These are phyloP conservation scores for Xylaria bambusicola DNA, from an alignment of 495 filamentous ascomycete species.

Conservation along the genomic window DNA sequence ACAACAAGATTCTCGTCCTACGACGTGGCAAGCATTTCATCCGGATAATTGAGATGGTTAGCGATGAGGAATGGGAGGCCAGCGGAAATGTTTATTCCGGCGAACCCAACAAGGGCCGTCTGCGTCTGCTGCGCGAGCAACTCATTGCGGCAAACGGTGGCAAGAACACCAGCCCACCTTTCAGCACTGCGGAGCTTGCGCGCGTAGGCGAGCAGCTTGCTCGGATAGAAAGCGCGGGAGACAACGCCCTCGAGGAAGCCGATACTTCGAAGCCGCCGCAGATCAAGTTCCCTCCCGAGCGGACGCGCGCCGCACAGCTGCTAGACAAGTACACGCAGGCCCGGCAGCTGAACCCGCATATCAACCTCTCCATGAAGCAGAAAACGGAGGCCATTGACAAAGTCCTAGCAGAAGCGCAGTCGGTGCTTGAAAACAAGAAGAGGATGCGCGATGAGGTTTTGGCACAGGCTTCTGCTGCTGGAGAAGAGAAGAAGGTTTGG, in stretches of 20 bases:
- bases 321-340: slow-evolving; percentile 2
- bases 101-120: slow-evolving; percentile 38
- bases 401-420: slow-evolving; percentile 7
- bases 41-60: slow-evolving; percentile 68
- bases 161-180: neutral
- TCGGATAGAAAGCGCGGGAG: slow-evolving; percentile 31
- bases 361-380: neutral
- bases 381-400: slow-evolving; percentile 28
- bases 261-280: neutral
- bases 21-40: slow-evolving; percentile 81
- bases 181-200: slow-evolving; percentile 15
- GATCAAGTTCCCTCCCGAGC: slow-evolving; percentile 15
- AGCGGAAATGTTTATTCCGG: slow-evolving; percentile 49
- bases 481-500: too few species aligned
- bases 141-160: slow-evolving; percentile 23
- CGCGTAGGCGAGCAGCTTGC: slow-evolving; percentile 18
- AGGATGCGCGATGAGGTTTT: neutral
- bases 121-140: slow-evolving; percentile 34
- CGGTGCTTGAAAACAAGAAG: neutral
- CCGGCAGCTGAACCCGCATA: slow-evolving; percentile 7
- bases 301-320: slow-evolving; percentile 1
- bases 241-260: slow-evolving; percentile 4
- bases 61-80: slow-evolving; percentile 64
- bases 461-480: neutral
- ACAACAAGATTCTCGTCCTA: slow-evolving; percentile 65